Percentiles rank a stretch among this genome's conserved stretches.
These are phyloP conservation scores for Lolium multiflorum DNA, from an alignment of 176 grass and related monocot genomes.

Conservation along the genomic window DNA sequence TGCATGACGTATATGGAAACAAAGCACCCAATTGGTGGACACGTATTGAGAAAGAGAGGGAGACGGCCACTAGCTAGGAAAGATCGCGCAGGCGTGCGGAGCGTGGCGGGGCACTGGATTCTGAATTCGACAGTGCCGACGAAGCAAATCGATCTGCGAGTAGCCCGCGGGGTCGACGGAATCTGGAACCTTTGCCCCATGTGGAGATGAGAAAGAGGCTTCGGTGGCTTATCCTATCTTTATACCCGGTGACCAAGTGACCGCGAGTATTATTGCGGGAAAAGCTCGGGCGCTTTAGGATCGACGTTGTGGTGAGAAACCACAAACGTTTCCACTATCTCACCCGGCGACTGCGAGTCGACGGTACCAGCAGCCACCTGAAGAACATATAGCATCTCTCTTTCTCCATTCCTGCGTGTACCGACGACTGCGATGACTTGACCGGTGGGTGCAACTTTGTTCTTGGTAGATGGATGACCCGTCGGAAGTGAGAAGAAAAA, in stretches of 20 bases:
- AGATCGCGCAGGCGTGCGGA: not conserved
- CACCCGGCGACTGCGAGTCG: not conserved
- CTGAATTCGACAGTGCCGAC: too few species aligned
- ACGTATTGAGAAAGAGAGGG: not conserved
- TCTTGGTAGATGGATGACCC: not conserved
- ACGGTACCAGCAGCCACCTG: not conserved
- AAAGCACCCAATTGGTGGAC: not conserved
- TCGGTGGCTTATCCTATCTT: not conserved
- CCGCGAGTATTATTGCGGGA: not conserved
- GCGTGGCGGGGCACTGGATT: too few species aligned
- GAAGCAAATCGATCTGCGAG: not conserved
- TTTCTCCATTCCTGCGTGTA: not conserved
- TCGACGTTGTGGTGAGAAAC: conserved; percentile 20
- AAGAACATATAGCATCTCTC: conserved; percentile 9
- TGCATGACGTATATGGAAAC: not conserved
- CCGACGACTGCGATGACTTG: conserved; percentile 26
- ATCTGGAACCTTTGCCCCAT: not conserved
- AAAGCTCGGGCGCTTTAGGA: conserved; percentile 3
- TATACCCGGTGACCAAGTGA: not conserved
- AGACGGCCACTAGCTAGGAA: not conserved
- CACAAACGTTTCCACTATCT: not conserved
- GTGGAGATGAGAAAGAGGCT: not conserved
- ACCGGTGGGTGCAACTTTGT: not conserved
- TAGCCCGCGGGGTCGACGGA: not conserved
- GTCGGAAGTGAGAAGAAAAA: not conserved